These are phyloP conservation scores for Jatropha multifida DNA, from an alignment of 441 rosid species.

Conservation along the genomic window DNA sequence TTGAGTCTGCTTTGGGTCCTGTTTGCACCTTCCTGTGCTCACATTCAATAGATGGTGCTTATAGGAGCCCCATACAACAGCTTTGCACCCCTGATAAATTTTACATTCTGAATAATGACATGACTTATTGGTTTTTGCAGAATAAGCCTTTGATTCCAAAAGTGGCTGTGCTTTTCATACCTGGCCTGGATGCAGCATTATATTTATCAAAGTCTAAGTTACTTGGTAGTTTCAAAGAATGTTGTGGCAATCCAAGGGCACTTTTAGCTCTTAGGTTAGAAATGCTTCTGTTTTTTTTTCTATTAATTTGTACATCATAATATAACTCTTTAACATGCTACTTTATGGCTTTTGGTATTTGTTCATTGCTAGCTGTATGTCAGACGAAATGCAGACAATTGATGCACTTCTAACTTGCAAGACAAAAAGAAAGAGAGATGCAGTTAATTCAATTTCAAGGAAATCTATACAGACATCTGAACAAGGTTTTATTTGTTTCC, in stretches of 20 bases:
- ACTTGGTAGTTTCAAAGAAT: constrained; percentile 64
- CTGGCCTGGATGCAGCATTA: constrained; percentile 90
- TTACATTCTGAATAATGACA: constrained; percentile 12
- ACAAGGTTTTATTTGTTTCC: constrained; percentile 47
- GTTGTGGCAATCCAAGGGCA: constrained; percentile 73
- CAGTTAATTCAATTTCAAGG: constrained; percentile 32
- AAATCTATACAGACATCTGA: constrained; percentile 36
- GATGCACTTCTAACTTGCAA: constrained; percentile 83
- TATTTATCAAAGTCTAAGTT: constrained; percentile 72
- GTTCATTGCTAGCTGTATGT: constrained; percentile 62
- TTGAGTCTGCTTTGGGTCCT: not conserved
- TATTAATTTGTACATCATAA: constrained; percentile 9
- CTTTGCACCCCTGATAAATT: not conserved
- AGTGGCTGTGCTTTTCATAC: constrained; percentile 87
- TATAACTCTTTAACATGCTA: constrained; percentile 6
- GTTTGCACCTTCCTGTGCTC: constrained; percentile 1
- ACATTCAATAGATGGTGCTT: constrained; percentile 5
- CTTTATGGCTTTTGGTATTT: constrained; percentile 34
- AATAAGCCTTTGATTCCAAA: constrained; percentile 91
- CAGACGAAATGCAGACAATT: constrained; percentile 81
- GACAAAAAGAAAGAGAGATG: constrained; percentile 66
- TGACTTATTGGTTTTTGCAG: constrained; percentile 49
- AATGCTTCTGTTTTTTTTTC: constrained; percentile 25
- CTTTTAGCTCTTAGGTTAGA: constrained; percentile 86
- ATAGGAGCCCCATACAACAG: not conserved